Base-by-base conservation (phyloP, 164 flowering plant genomes). In the Vitis cinerea region DNA sequence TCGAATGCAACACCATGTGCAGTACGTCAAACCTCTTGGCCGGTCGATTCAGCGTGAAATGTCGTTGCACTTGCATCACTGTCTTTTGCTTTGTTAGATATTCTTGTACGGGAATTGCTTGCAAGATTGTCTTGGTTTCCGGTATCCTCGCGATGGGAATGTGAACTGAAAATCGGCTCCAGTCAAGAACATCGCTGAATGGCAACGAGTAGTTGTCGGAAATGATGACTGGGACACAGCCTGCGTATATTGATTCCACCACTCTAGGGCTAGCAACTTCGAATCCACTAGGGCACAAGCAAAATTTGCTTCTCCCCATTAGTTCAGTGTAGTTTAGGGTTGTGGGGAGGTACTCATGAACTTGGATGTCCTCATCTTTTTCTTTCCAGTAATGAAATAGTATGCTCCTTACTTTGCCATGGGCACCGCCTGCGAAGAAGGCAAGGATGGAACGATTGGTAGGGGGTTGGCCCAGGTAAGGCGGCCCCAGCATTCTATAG, bases 141-240 rank as follows among this genome's bases (percentile, higher is more conserved):
- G 83, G 77, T 2, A 83, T 77, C 69, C 55, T 64, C 9, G 49
- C 27, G 0, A 75, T 63, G 49, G 77, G 76, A 52, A 83, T 60
- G 2, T 56, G 67, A 27, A 79, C 65, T 0, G 86, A 80, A 48
- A 83, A 78, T 15, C 57, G 9, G 14, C 55, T 66, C 86, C 84
- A 83, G 16, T 77, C 71, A 1, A 83, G 63, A 10, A 83, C 81
- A 29, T 83, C 84, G 16, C 82, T 73, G 27, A 80, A 83, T 3
- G 86, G 86, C 17, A 72, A 61, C 56, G 66, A 75, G 23, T 79
- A 83, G 15, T 61, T 13, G 15, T 81, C 70, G 4, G 84, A 72
- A 1, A 83, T 77, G 10, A 83, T 70, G 13, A 83, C 84, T 55
- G 86, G 86, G 15, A 83, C 81, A 47, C 86, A 83, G 12, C 76